A percentile compares a stretch with the other conserved stretches of the same genome.
Evolutionary conservation across 768 basidiomycete species (phyloP).

Genomic region (Pholiota conissans): DNA sequence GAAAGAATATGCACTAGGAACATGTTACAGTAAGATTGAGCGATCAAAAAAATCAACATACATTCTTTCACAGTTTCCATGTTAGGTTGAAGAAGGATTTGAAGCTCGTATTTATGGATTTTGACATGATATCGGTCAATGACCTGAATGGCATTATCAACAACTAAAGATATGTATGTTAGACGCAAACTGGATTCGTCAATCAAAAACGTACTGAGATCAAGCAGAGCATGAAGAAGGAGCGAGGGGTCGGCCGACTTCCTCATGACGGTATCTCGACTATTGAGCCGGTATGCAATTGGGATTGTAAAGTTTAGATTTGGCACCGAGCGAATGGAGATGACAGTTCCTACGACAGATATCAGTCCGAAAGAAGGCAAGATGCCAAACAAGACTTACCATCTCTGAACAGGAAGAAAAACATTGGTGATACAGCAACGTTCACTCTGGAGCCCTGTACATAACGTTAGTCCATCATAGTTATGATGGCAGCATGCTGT

Average conservation of each 20-base stretch:
- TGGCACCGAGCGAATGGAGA: slow-evolving; percentile 53
- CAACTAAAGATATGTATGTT: slow-evolving; percentile 39
- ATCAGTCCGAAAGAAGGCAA: not conserved
- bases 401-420: slow-evolving; percentile 66
- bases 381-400: slow-evolving; percentile 34
- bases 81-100: slow-evolving; percentile 58
- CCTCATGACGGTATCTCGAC: slow-evolving; percentile 59
- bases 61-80: slow-evolving; percentile 61
- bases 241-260: slow-evolving; percentile 67
- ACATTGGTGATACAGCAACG: slow-evolving; percentile 62
- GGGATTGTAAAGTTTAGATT: slow-evolving; percentile 52
- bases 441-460: slow-evolving; percentile 55
- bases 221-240: slow-evolving; percentile 68
- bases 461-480: not conserved
- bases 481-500: no score
- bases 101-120: slow-evolving; percentile 60
- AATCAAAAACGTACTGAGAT: slow-evolving; percentile 40
- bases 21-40: not conserved
- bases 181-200: not conserved
- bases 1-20: slow-evolving; percentile 54
- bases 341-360: slow-evolving; percentile 52
- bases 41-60: slow-evolving; percentile 31
- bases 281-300: slow-evolving; percentile 56
- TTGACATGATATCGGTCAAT: slow-evolving; percentile 68
- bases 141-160: slow-evolving; percentile 67